These are phyloP conservation scores for Arachis stenosperma DNA, from an alignment of 306 rosid species.

Conservation along the genomic window DNA sequence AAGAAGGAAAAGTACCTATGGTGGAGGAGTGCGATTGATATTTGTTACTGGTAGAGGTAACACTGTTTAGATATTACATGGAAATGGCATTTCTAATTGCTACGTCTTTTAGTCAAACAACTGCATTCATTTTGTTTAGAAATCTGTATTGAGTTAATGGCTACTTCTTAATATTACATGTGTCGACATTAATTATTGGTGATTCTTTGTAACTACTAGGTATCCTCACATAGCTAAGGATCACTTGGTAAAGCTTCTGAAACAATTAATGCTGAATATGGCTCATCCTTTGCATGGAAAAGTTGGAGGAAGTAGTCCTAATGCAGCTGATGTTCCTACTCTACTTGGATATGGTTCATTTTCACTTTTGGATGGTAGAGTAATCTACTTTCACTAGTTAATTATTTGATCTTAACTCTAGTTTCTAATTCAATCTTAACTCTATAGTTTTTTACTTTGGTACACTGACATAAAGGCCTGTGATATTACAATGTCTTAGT, in stretches of 20 bases:
- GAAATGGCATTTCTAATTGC: conserved; percentile 22
- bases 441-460: conserved; percentile 13
- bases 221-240: conserved; percentile 80
- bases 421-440: conserved; percentile 30
- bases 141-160: conserved; percentile 15
- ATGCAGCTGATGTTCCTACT: conserved; percentile 91
- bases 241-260: conserved; percentile 87
- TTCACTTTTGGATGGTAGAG: conserved; percentile 73
- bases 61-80: conserved; percentile 22
- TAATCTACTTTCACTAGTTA: conserved; percentile 37
- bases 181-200: conserved; percentile 34
- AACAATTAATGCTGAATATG: conserved; percentile 61
- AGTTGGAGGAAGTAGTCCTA: conserved; percentile 60
- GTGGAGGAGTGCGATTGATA: conserved; percentile 6
- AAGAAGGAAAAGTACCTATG: conserved; percentile 13
- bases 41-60: neutral
- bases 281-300: conserved; percentile 57
- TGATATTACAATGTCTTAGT: conserved; percentile 21
- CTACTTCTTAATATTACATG: conserved; percentile 19
- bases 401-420: conserved; percentile 29
- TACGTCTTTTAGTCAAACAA: conserved; percentile 21
- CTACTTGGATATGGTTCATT: conserved; percentile 85
- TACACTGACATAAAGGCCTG: conserved; percentile 18
- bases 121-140: conserved; percentile 25
- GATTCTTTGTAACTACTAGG: conserved; percentile 54